These are phyloP conservation scores for Vigna radiata DNA, from an alignment of 306 rosid species.

Conservation along the genomic window DNA sequence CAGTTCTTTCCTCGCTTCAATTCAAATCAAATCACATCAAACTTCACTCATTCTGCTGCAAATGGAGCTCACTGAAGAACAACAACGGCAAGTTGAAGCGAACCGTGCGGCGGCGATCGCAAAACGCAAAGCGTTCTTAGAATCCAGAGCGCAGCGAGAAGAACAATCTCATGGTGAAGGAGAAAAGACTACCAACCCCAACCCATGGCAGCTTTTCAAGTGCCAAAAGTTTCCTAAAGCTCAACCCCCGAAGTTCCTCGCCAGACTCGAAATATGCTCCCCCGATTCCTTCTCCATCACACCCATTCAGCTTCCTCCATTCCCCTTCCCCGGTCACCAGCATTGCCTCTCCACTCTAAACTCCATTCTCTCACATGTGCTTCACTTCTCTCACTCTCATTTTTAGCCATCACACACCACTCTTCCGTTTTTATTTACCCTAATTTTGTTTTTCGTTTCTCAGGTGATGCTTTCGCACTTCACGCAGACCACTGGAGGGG, in stretches of 20 bases:
- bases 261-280: slow-evolving; percentile 76
- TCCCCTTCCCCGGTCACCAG: slow-evolving; percentile 57
- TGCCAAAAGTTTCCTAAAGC: slow-evolving; percentile 61
- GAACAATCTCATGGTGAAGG: slow-evolving; percentile 21
- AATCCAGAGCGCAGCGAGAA: slow-evolving; percentile 40
- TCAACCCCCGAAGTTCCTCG: slow-evolving; percentile 56
- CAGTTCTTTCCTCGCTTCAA: neutral
- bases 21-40: neutral
- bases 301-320: slow-evolving; percentile 50
- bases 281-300: slow-evolving; percentile 74
- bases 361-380: slow-evolving; percentile 57
- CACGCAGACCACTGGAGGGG: slow-evolving; percentile 74
- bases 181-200: neutral
- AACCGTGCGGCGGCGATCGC: slow-evolving; percentile 82
- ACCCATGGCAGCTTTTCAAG: slow-evolving; percentile 72
- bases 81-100: slow-evolving; percentile 69
- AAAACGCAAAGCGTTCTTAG: slow-evolving; percentile 69
- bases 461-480: slow-evolving; percentile 79
- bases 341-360: slow-evolving; percentile 53
- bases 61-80: slow-evolving; percentile 79
- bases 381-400: neutral
- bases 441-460: neutral
- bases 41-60: neutral
- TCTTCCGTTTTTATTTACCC: neutral
- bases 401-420: no score